A percentile compares a stretch with the other conserved stretches of the same genome.
Evolutionary conservation across 2,329 filamentous ascomycete species (phyloP).

Genomic region (Aspergillus brasiliensis): DNA sequence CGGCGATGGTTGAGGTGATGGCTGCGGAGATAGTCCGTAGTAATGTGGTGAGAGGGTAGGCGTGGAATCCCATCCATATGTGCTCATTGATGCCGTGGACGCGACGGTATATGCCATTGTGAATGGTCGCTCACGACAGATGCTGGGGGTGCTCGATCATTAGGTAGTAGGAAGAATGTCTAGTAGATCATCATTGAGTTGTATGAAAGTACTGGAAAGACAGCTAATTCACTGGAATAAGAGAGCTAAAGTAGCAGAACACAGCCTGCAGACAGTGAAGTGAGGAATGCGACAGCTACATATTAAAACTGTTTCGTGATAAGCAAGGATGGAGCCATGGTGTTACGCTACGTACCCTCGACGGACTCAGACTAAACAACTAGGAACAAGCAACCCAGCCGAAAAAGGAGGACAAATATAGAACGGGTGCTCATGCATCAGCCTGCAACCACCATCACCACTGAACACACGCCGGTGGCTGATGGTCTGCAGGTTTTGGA

Average conservation of each 20-base stretch:
- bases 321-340: not conserved
- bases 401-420: not conserved
- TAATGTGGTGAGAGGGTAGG: not conserved
- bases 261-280: no score
- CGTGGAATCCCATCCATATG: constrained; percentile 1
- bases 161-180: not conserved
- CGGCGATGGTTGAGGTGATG: not conserved
- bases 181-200: not conserved
- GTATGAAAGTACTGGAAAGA: no score
- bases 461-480: not conserved
- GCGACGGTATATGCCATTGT: constrained; percentile 3
- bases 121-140: not conserved
- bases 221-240: no score
- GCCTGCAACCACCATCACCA: not conserved
- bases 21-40: not conserved
- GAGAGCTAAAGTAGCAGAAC: no score
- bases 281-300: not conserved
- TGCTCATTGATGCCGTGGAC: not conserved
- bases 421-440: not conserved
- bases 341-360: not conserved
- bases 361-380: not conserved
- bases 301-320: not conserved
- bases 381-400: not conserved
- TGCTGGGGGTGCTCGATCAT: not conserved
- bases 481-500: not conserved